phyloP scores from a whole-genome alignment of 352 stramenopile species.

The Saprolegnia diclina region DNA sequence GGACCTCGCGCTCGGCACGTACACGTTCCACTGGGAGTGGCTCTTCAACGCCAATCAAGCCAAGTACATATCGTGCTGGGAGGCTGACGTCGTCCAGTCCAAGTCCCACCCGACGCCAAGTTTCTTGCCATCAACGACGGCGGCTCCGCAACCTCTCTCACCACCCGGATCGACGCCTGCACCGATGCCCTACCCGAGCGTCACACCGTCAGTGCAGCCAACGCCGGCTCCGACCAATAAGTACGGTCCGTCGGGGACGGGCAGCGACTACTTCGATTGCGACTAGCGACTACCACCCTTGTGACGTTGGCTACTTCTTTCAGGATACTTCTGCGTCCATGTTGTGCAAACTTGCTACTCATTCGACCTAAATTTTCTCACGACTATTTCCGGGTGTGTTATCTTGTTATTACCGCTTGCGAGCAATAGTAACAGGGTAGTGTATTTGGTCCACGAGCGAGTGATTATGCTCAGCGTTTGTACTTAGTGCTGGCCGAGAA shows the following conservation, averaged over 20 bases:
- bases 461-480: not conserved
- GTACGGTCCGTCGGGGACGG: not conserved
- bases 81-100: constrained; percentile 22
- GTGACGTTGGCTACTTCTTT: too few relatives aligned
- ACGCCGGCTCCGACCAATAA: not conserved
- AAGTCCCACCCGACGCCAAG: not conserved
- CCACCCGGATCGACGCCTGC: not conserved
- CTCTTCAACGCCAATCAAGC: constrained; percentile 32
- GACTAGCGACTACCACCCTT: not conserved
- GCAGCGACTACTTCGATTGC: constrained; percentile 5
- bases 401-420: too few relatives aligned
- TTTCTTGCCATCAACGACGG: not conserved
- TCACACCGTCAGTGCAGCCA: not conserved
- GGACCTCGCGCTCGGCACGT: constrained; percentile 33
- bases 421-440: too few relatives aligned
- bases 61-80: constrained; percentile 37
- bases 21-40: constrained; percentile 41
- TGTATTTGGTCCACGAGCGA: too few relatives aligned
- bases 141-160: not conserved
- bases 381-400: too few relatives aligned
- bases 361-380: too few relatives aligned
- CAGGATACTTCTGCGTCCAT: too few relatives aligned
- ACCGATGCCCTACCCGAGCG: not conserved
- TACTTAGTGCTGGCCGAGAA: constrained; percentile 28
- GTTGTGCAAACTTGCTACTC: too few relatives aligned